phyloP scores from a whole-genome alignment of 2,329 filamentous ascomycete species.

The Metarhizium humberi region DNA sequence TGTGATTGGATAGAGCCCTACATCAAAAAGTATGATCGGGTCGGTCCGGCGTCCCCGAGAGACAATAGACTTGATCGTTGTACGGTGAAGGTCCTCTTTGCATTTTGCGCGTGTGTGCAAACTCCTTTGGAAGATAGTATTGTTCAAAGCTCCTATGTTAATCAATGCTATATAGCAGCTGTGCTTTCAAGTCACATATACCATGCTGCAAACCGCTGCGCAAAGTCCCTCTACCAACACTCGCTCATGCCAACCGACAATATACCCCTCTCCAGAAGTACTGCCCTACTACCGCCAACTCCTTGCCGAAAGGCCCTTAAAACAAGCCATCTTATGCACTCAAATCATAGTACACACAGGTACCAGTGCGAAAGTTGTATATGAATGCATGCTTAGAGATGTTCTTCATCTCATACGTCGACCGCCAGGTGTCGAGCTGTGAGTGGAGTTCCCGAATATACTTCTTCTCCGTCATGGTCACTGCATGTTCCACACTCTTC shows the following conservation, averaged over 20 bases:
- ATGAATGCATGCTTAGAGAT: constrained; percentile 69
- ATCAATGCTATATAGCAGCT: too few relatives aligned
- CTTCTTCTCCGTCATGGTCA: constrained; percentile 67
- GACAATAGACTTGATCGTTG: too few relatives aligned
- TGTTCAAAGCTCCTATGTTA: too few relatives aligned
- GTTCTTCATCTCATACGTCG: constrained; percentile 42
- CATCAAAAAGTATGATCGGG: too few relatives aligned
- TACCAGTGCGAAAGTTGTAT: constrained; percentile 83
- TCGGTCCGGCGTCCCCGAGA: too few relatives aligned
- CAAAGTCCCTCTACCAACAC: not conserved
- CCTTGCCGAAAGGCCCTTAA: too few relatives aligned
- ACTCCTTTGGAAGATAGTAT: too few relatives aligned
- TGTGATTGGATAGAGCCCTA: too few relatives aligned
- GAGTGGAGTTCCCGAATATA: constrained; percentile 79
- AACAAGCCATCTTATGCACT: constrained; percentile 22
- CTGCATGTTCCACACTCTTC: constrained; percentile 70
- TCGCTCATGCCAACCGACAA: not conserved
- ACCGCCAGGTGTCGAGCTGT: constrained; percentile 56
- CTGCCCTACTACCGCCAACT: too few relatives aligned
- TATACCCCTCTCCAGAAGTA: not conserved
- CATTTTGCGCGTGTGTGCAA: too few relatives aligned
- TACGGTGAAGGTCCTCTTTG: too few relatives aligned
- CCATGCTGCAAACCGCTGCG: not conserved
- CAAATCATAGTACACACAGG: constrained; percentile 79
- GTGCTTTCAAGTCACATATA: not conserved